These are phyloP conservation scores for Coemansia sp. DNA, from an alignment of 192 early-diverging fungal genomes.

Conservation along the genomic window DNA sequence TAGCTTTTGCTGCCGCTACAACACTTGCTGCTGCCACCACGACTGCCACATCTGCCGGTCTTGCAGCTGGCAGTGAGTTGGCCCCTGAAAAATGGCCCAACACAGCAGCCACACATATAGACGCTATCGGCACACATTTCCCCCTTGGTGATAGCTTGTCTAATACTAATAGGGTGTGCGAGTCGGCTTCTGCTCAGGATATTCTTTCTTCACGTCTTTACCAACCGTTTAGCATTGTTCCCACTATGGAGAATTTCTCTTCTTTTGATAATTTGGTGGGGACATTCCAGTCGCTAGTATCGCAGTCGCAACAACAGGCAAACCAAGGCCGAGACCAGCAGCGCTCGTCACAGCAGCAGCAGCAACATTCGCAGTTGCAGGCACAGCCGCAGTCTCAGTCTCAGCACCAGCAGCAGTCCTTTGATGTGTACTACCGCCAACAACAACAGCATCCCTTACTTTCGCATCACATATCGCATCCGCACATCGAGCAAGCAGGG, in stretches of 20 bases:
- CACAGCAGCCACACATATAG: conserved; percentile 21
- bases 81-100: conserved; percentile 41
- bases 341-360: background rate
- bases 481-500: background rate
- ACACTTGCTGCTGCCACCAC: conserved; percentile 37
- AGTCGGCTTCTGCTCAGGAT: conserved; percentile 16
- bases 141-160: conserved; percentile 2
- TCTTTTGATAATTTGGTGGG: conserved; percentile 31
- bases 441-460: conserved; percentile 4
- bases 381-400: background rate
- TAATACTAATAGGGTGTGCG: conserved; percentile 30
- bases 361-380: background rate
- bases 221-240: conserved; percentile 22
- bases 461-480: background rate
- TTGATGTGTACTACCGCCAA: conserved; percentile 7
- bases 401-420: background rate
- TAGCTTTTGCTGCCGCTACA: conserved; percentile 18
- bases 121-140: conserved; percentile 1
- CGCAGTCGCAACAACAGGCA: conserved; percentile 12
- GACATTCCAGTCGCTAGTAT: conserved; percentile 25
- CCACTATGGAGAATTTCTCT: conserved; percentile 46
- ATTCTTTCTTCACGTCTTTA: conserved; percentile 31
- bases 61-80: conserved; percentile 30
- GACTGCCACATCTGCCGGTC: conserved; percentile 38
- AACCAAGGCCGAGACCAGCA: conserved; percentile 16